Base-by-base conservation (phyloP, 2,329 filamentous ascomycete species). In the Cladobotryum protrusum region DNA sequence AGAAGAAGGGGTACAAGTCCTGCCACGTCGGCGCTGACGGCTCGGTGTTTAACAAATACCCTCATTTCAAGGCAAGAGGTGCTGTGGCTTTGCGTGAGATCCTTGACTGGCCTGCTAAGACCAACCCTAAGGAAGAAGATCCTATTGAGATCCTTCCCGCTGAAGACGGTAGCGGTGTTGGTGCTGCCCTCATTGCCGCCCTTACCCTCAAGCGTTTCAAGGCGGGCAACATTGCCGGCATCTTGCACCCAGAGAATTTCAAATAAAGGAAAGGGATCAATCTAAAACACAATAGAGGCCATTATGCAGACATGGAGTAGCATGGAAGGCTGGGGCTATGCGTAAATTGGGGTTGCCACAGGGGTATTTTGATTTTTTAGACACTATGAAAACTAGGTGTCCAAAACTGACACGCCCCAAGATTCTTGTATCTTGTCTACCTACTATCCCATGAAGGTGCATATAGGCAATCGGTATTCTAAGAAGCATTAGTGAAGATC, bases 41-140 rank as follows among this genome's bases (percentile, higher is more conserved):
- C 35, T 95, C 89, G 15, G 92, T 99, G 48, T 99, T 99, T 76
- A 96, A 96, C 79, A 97, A 97, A 70, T 99, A 99, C 73, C 93
- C 93, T 12, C 87, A 96, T 72, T 99, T 99, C 81, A 96, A 96
- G 78, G 82, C 84, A 51, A 86, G 93, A 48, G 91, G 92, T 49
- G 92, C 93, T 13, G 78, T 85, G 67, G 93, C 93, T 24, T 80
- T 99, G 47, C 84, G 89, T 49, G 93, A 99, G 76, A 96, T 99
- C 57, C 82, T 99, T 35, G 92, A 96, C 75, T 97, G 92, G 91
- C 82, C 87, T 3, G 82, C 65, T 43, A 87, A 88, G 72, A 78
- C 75, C 53, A 72, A 71, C 59, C 67, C 77, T 45, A 85, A 84
- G 68, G 86, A 88, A 62, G 85, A 90, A 66, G 90, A 97, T 63